Percentiles rank a stretch among this genome's conserved stretches.
Evolutionary conservation across 2,329 filamentous ascomycete species (phyloP).

Genomic region (Penicillium brevicompactum): DNA sequence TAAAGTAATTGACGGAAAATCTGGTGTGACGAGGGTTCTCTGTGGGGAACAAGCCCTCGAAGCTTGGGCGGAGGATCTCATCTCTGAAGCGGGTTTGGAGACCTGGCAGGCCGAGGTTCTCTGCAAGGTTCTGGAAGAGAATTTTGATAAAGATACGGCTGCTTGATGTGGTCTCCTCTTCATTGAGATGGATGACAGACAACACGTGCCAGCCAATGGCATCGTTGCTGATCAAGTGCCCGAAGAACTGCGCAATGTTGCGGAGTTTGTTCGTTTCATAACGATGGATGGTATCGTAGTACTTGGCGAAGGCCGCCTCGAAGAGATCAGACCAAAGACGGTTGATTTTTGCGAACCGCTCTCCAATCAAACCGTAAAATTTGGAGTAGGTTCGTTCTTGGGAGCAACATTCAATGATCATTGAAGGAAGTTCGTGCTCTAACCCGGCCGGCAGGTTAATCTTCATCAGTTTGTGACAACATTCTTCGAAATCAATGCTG

Average conservation of each 20-base stretch:
- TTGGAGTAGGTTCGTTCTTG: conserved; percentile 98
- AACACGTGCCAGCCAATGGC: conserved; percentile 91
- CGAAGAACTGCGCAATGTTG: conserved; percentile 94
- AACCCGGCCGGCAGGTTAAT: conserved; percentile 83
- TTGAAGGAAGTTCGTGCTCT: conserved; percentile 88
- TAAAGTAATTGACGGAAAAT: conserved; percentile 99
- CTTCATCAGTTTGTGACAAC: conserved; percentile 94
- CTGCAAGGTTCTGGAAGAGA: conserved; percentile 85
- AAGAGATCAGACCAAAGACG: conserved; percentile 92
- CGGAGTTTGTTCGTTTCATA: conserved; percentile 94
- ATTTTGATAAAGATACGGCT: conserved; percentile 99
- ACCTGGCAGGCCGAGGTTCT: conserved; percentile 81
- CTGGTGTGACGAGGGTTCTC: conserved; percentile 88
- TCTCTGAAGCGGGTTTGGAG: conserved; percentile 76
- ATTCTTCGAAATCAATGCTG: conserved; percentile 93
- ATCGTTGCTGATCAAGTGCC: conserved; percentile 83
- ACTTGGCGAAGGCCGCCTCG: conserved; percentile 84
- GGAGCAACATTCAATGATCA: conserved; percentile 96
- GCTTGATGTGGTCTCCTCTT: conserved; percentile 94
- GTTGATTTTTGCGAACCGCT: conserved; percentile 95
- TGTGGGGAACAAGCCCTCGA: conserved; percentile 84
- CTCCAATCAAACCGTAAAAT: conserved; percentile 92
- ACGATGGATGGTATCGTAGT: conserved; percentile 96
- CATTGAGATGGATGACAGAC: conserved; percentile 82
- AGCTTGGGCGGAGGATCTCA: conserved; percentile 73